Evolutionary conservation across 2,329 filamentous ascomycete genomes (phyloP).

Genomic region (Arthrinium phaeospermum): DNA sequence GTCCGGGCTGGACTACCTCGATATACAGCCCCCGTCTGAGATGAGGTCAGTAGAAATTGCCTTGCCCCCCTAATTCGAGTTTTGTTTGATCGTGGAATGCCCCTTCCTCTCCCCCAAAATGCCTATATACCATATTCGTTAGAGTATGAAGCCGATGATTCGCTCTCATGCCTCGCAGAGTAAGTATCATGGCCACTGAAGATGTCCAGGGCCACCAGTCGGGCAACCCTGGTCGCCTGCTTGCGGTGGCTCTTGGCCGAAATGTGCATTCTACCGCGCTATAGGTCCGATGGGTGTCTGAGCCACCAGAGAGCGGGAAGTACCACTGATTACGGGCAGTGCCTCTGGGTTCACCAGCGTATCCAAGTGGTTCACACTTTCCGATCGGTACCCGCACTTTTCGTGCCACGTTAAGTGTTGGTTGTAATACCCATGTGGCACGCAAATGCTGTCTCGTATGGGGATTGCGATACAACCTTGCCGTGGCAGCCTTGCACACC

Average conservation of each 20-base stretch:
- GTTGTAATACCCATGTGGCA: constrained; percentile 50
- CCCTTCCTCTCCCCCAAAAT: not conserved
- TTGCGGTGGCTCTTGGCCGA: not conserved
- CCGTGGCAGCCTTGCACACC: constrained; percentile 38
- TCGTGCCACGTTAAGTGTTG: constrained; percentile 51
- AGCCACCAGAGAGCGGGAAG: constrained; percentile 38
- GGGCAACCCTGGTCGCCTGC: not conserved
- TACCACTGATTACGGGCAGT: constrained; percentile 44
- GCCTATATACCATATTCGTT: not conserved
- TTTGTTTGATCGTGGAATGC: not conserved
- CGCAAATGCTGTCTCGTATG: constrained; percentile 40
- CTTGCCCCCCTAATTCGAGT: not conserved
- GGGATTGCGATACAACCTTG: constrained; percentile 44
- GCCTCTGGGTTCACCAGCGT: constrained; percentile 35
- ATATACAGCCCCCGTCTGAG: constrained; percentile 56
- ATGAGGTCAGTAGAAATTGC: constrained; percentile 55
- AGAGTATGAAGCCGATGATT: not conserved
- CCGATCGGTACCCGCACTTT: constrained; percentile 46
- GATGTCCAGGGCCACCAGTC: not conserved
- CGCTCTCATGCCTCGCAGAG: not conserved
- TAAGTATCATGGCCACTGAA: not conserved
- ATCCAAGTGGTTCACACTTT: constrained; percentile 44
- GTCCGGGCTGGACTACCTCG: constrained; percentile 60
- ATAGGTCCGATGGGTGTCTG: constrained; percentile 43
- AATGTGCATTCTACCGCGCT: constrained; percentile 17